phyloP scores from a whole-genome alignment of 306 rosid species.

The Castanospermum australe region DNA sequence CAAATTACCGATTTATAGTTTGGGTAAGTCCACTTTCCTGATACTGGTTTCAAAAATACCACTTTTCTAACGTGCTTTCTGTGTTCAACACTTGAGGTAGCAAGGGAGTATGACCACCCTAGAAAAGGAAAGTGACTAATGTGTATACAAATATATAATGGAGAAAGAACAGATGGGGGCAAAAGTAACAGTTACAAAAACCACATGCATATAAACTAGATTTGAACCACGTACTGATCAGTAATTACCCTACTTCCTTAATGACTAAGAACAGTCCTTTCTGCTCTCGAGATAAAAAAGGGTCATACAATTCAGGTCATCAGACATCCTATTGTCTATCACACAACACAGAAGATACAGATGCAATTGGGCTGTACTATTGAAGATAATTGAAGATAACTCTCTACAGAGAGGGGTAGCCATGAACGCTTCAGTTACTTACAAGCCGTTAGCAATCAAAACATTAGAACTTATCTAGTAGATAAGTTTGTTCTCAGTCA shows the following conservation, averaged over 20 bases:
- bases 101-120: too few relatives aligned
- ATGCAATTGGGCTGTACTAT: background rate
- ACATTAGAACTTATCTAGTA: slow-evolving; percentile 41
- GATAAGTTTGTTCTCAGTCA: slow-evolving; percentile 46
- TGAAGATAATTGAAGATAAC: background rate
- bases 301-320: background rate
- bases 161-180: too few relatives aligned
- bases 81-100: too few relatives aligned
- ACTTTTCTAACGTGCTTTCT: background rate
- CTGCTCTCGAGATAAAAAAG: background rate
- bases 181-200: too few relatives aligned
- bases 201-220: too few relatives aligned
- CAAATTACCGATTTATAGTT: too few relatives aligned
- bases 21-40: too few relatives aligned
- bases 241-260: too few relatives aligned
- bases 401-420: background rate
- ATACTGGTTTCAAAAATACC: too few relatives aligned
- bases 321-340: background rate
- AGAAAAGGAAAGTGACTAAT: too few relatives aligned
- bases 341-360: background rate
- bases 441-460: slow-evolving; percentile 65
- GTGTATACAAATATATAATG: too few relatives aligned
- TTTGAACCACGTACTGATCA: too few relatives aligned
- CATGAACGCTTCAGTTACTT: slow-evolving; percentile 35
- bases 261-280: background rate